Conservation (phyloP, 306 rosid genomes). For the Dryas alaskensis region DNA sequence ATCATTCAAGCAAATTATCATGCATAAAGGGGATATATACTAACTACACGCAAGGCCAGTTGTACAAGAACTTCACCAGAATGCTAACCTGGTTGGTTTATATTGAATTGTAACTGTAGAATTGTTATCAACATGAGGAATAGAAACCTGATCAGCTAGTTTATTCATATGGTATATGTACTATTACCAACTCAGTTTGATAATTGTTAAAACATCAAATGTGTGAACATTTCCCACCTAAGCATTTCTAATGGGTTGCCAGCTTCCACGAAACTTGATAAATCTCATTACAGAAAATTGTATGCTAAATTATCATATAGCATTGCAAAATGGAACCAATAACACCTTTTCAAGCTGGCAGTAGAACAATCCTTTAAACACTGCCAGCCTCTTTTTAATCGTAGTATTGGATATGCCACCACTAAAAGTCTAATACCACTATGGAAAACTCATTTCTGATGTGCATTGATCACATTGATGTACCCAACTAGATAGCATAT, state of each 20-base stretch:
- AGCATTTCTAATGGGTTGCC: neutral
- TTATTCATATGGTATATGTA: neutral
- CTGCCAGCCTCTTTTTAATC: neutral
- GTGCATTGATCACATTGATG: neutral
- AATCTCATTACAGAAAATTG: neutral
- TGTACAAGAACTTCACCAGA: constrained; percentile 1
- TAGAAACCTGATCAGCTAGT: neutral
- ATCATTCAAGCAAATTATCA: neutral
- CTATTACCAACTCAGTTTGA: neutral
- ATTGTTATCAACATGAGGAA: neutral
- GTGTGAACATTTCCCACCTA: neutral
- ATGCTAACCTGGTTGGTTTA: neutral
- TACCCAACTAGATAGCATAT: neutral
- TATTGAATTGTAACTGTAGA: no score
- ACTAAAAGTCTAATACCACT: neutral
- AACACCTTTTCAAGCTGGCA: neutral
- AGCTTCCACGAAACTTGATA: neutral
- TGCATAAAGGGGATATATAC: neutral
- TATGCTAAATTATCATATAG: neutral
- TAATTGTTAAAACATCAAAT: neutral
- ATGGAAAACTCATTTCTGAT: neutral
- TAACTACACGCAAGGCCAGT: neutral
- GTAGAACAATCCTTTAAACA: neutral
- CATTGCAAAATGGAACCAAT: neutral
- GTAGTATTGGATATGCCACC: neutral